A percentile compares a stretch with the other conserved stretches of the same genome.
These are phyloP conservation scores for Rhynchospora tenuis DNA, from an alignment of 176 grass and related monocot genomes.

Conservation along the genomic window DNA sequence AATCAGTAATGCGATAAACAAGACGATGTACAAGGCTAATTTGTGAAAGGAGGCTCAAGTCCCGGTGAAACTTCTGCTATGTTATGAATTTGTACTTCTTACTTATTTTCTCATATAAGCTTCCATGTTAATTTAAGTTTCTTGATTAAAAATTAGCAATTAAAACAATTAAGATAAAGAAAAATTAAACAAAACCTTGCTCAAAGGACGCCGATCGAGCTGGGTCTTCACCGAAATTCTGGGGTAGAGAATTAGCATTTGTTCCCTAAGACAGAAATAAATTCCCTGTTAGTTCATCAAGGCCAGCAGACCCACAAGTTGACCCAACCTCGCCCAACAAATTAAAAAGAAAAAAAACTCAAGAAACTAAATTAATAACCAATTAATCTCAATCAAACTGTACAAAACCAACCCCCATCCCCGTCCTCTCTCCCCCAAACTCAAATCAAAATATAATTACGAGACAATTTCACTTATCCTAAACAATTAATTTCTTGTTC, in stretches of 20 bases:
- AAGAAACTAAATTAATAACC: neutral
- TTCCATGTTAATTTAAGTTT: slow-evolving; percentile 28
- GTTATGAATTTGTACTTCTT: no score
- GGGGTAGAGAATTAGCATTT: slow-evolving; percentile 90
- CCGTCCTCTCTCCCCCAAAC: no score
- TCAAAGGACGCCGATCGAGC: slow-evolving; percentile 76
- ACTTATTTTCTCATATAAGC: no score
- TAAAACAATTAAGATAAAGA: neutral
- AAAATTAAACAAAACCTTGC: slow-evolving; percentile 52
- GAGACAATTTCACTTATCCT: neutral
- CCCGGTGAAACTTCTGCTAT: no score
- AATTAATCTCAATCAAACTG: neutral
- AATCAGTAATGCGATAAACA: slow-evolving; percentile 62
- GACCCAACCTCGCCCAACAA: neutral
- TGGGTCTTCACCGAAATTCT: slow-evolving; percentile 99
- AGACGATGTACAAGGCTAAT: no score
- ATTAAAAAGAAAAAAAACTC: neutral
- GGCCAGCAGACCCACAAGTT: neutral
- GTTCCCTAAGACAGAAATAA: slow-evolving; percentile 51
- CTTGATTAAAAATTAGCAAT: neutral
- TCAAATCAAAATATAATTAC: no score
- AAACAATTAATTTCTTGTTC: neutral
- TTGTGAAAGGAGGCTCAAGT: no score
- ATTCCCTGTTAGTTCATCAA: neutral
- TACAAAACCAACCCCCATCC: neutral